A percentile compares a stretch with the other conserved stretches of the same genome.
These are phyloP conservation scores for Aphanomyces cochlioides DNA, from an alignment of 352 stramenopile genomes.

Conservation along the genomic window DNA sequence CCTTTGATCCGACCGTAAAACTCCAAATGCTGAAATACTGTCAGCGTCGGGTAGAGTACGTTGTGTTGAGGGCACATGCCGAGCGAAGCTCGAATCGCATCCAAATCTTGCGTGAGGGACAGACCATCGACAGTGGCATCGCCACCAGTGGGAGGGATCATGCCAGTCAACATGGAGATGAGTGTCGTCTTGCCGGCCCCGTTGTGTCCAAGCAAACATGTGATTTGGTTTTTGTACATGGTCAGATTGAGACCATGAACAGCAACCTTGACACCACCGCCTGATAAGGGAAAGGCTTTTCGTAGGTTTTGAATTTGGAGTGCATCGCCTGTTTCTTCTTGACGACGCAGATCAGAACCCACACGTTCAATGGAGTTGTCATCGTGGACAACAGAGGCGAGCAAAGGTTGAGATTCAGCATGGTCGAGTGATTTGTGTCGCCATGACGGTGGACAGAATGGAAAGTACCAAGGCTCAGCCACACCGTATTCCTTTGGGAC, in stretches of 20 bases:
- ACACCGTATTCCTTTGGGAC: constrained; percentile 91
- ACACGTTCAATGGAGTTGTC: constrained; percentile 27
- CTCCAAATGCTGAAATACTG: constrained; percentile 93
- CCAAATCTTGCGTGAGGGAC: constrained; percentile 69
- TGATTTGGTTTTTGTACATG: constrained; percentile 82
- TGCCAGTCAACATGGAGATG: constrained; percentile 73
- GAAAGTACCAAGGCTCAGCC: constrained; percentile 87
- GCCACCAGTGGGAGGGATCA: constrained; percentile 46
- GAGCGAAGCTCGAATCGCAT: constrained; percentile 83
- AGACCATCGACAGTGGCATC: constrained; percentile 51
- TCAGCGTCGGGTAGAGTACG: constrained; percentile 94
- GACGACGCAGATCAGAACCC: constrained; percentile 11
- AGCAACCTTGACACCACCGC: constrained; percentile 51
- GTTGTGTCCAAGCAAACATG: constrained; percentile 73
- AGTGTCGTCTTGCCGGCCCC: constrained; percentile 74
- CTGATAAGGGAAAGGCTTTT: constrained; percentile 44
- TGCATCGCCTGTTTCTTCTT: constrained; percentile 28
- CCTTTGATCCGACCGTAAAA: constrained; percentile 94
- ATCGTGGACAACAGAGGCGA: constrained; percentile 55
- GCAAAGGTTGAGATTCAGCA: constrained; percentile 37
- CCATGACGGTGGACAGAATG: constrained; percentile 71
- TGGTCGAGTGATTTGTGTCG: constrained; percentile 11
- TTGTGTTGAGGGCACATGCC: constrained; percentile 97
- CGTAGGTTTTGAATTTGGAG: constrained; percentile 36
- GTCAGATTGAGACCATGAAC: constrained; percentile 59